phyloP scores from a whole-genome alignment of 106 monocot species.

The Dioscorea zingiberensis region DNA sequence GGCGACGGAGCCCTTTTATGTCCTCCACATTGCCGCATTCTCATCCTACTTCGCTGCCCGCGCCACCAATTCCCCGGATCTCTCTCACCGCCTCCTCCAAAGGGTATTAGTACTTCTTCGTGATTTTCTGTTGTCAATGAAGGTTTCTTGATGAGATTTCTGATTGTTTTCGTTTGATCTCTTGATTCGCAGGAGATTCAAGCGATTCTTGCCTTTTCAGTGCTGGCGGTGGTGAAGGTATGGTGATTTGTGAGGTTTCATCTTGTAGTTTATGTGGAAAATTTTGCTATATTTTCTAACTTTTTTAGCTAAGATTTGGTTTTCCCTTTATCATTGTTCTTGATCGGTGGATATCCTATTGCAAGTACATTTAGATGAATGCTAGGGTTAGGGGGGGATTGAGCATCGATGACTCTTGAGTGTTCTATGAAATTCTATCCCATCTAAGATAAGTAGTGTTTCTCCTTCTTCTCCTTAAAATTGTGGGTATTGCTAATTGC shows the following conservation, averaged over 20 bases:
- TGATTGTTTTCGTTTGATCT: not conserved
- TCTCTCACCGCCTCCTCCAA: conserved; percentile 42
- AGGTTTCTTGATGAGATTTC: not conserved
- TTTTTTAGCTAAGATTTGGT: not conserved
- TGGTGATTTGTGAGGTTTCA: not conserved
- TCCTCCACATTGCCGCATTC: conserved; percentile 74
- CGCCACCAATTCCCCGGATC: conserved; percentile 30
- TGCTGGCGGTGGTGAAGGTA: conserved; percentile 63
- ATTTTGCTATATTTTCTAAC: not conserved
- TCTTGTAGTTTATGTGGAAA: no score
- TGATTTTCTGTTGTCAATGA: not conserved
- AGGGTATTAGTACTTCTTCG: conserved; percentile 22
- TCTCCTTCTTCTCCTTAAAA: no score
- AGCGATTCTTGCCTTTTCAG: conserved; percentile 54
- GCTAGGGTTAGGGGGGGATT: not conserved
- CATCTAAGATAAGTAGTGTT: no score
- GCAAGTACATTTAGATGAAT: not conserved
- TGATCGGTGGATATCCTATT: not conserved
- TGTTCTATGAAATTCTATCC: no score
- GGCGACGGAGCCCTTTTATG: conserved; percentile 80
- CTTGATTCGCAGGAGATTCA: conserved; percentile 64
- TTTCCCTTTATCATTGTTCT: not conserved
- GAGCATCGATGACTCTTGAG: not conserved
- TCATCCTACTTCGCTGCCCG: conserved; percentile 90
- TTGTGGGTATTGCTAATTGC: no score